Base-by-base conservation (phyloP, 441 rosid species). In the Corymbia calophylla region DNA sequence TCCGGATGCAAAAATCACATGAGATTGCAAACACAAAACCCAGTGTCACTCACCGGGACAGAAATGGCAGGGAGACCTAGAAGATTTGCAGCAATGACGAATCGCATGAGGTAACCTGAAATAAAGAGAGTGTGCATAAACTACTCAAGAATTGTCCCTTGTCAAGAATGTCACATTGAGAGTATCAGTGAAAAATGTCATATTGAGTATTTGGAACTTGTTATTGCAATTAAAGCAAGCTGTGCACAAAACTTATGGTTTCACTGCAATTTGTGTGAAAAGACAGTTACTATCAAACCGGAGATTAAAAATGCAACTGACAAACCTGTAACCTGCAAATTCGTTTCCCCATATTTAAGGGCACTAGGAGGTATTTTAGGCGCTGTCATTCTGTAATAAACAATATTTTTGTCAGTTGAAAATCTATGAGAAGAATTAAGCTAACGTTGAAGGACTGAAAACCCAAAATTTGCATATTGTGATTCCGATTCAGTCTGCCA, bases 61-160 rank as follows among this genome's bases (percentile, higher is more conserved):
- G 98, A 93, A 89, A 96, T 95, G 91, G 98, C 98, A 23, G 99
- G 98, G 58, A 97, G 90, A 66, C 99, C 98, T 17, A 96, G 95
- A 91, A 97, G 98, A 91, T 97, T 96, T 53, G 93, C 96, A 13
- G 97, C 92, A 68, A 92, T 6, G 53, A 94, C 86, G 88, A 97
- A 97, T 64, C 95, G 93, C 98, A 97, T 96, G 44, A 97, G 96
- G 90, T 96, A 89, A 92, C 91, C 99, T 96, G 96, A 87, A 91
- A 89, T 47, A 86, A 32, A 89, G 53, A 92, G 86, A 18, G 86
- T n/a, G n/a, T 27, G 62, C 47, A 32, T 87, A 60, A 89, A 17
- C n/a, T 77, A 6, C 84, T 6, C 49, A 39, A 73, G 84, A 39
- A 23, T 73, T 39, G 27, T 21, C 84, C 84, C 84, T 39, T 73